These are phyloP conservation scores for Cubamyces sp. DNA, from an alignment of 768 basidiomycete species.

Conservation along the genomic window DNA sequence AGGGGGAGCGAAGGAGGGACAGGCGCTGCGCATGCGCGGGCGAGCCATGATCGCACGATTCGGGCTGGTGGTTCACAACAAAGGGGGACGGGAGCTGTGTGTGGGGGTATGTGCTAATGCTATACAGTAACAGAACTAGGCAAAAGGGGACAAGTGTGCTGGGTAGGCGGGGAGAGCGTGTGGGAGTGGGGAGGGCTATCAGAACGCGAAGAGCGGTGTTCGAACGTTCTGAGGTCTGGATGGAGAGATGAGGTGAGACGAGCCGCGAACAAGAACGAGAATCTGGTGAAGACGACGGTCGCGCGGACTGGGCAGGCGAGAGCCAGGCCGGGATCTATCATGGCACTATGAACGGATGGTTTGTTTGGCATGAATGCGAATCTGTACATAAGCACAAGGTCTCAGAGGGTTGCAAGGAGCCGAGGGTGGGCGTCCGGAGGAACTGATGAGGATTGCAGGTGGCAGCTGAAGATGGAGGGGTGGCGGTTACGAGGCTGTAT, in stretches of 20 bases:
- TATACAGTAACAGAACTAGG: conserved; percentile 1
- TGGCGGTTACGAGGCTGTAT: conserved; percentile 2
- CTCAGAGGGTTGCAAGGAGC: conserved; percentile 1
- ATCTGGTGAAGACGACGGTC: conserved; percentile 1
- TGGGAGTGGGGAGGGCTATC: conserved; percentile 5
- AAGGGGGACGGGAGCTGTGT: conserved; percentile 11
- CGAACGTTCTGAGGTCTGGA: conserved; percentile 11
- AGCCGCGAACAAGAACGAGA: not conserved
- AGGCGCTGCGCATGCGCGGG: conserved; percentile 6
- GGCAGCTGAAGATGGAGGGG: not conserved
- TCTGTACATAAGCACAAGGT: not conserved
- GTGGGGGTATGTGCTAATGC: not conserved
- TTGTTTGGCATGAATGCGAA: not conserved
- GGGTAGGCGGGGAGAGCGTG: conserved; percentile 1
- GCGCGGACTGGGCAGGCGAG: not conserved
- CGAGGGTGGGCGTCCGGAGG: not conserved
- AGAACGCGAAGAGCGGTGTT: conserved; percentile 9
- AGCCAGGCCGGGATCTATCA: conserved; percentile 1
- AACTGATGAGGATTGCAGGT: conserved; percentile 2
- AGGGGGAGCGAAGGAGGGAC: not conserved
- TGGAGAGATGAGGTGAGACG: not conserved
- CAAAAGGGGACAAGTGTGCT: conserved; percentile 15
- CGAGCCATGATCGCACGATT: conserved; percentile 3
- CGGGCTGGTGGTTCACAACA: conserved; percentile 7
- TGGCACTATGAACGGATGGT: too few relatives aligned